Evolutionary conservation across 305 asterid genomes (phyloP).

Genomic region (Fraxinus platypoda): DNA sequence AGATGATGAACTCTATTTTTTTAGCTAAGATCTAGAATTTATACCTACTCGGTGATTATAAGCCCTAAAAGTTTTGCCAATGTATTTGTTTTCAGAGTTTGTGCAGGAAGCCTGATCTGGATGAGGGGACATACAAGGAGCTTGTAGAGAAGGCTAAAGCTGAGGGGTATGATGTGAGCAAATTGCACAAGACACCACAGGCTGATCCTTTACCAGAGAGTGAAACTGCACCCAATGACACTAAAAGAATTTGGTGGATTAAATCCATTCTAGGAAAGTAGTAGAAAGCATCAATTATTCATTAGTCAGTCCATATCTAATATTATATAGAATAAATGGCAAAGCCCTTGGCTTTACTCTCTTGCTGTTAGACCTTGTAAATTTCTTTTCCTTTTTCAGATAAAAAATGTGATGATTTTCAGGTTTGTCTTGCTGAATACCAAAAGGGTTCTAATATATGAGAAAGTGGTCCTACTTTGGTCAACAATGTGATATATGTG

Average conservation of each 20-base stretch:
- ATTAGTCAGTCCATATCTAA: neutral
- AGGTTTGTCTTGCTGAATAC: neutral
- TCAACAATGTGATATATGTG: neutral
- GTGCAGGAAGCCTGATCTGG: constrained; percentile 40
- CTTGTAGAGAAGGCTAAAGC: constrained; percentile 44
- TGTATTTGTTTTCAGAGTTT: constrained; percentile 32
- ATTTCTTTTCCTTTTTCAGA: neutral
- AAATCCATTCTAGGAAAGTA: constrained; percentile 54
- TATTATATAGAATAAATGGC: neutral
- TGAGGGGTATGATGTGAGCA: constrained; percentile 52
- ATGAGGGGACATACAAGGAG: constrained; percentile 35
- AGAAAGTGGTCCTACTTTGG: neutral
- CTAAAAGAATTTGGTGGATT: constrained; percentile 60
- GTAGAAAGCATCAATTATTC: neutral
- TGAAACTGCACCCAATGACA: constrained; percentile 35
- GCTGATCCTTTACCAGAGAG: constrained; percentile 42
- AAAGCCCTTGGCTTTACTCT: neutral
- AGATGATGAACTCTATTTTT: neutral
- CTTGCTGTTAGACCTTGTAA: neutral
- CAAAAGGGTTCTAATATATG: neutral
- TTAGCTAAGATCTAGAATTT: too few species aligned
- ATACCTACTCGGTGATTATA: too few species aligned
- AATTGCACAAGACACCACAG: constrained; percentile 44
- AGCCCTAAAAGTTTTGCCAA: neutral
- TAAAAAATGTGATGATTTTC: neutral